phyloP scores from a whole-genome alignment of 2,329 filamentous ascomycete species.

The Trichoderma sp. region DNA sequence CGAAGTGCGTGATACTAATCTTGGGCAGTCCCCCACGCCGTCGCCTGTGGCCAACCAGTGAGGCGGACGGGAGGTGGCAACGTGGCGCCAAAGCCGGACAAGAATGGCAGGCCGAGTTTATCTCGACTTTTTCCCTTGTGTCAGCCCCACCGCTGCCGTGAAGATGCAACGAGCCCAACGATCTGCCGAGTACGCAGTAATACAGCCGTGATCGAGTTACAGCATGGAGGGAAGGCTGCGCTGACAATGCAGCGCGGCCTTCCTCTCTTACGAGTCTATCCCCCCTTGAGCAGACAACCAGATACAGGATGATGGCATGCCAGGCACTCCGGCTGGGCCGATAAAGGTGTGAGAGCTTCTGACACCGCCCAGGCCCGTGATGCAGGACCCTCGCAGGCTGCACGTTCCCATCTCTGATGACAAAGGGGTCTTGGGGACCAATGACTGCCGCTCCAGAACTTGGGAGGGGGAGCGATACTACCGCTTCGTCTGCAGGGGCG shows the following conservation, averaged over 20 bases:
- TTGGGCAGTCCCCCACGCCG: conserved; percentile 10
- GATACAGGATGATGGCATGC: background rate
- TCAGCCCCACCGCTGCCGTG: conserved; percentile 11
- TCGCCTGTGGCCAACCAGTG: conserved; percentile 31
- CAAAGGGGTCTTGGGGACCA: background rate
- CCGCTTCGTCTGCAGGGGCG: conserved; percentile 24
- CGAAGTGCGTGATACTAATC: background rate
- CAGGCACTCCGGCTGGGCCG: conserved; percentile 23
- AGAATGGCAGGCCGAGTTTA: conserved; percentile 35
- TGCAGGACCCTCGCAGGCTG: conserved; percentile 5
- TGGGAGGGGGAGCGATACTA: conserved; percentile 5
- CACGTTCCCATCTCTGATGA: background rate
- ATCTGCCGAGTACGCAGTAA: background rate
- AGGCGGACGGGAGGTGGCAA: conserved; percentile 37
- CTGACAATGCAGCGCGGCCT: conserved; percentile 12
- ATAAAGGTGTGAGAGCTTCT: conserved; percentile 23
- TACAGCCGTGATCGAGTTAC: background rate
- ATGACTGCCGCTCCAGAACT: conserved; percentile 1
- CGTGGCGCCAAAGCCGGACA: conserved; percentile 35
- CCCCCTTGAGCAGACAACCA: background rate
- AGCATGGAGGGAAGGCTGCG: conserved; percentile 3
- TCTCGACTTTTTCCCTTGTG: background rate
- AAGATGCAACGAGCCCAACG: background rate
- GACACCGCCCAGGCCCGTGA: conserved; percentile 24
- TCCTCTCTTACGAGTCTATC: background rate